phyloP scores from a whole-genome alignment of 2,329 filamentous ascomycete species.

The Myrmaecium sp. region DNA sequence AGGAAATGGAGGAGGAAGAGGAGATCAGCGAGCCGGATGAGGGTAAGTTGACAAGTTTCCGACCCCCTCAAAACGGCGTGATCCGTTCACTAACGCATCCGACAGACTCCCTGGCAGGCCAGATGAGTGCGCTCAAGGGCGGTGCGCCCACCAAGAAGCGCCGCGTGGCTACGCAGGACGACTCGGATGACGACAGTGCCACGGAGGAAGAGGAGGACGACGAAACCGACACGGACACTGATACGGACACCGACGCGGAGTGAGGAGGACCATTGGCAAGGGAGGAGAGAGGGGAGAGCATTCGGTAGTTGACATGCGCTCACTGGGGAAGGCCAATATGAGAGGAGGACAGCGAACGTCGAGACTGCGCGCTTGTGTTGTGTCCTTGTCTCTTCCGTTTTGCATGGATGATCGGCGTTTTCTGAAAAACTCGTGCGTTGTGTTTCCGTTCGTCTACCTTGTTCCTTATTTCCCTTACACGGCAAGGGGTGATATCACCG shows the following conservation, averaged over 20 bases:
- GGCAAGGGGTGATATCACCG: too few relatives aligned
- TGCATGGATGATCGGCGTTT: too few relatives aligned
- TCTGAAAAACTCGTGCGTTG: too few relatives aligned
- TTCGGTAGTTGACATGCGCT: too few relatives aligned
- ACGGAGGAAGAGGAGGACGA: constrained; percentile 45
- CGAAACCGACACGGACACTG: constrained; percentile 33
- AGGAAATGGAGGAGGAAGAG: constrained; percentile 65
- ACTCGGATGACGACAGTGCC: constrained; percentile 43
- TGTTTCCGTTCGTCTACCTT: too few relatives aligned
- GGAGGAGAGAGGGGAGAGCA: too few relatives aligned
- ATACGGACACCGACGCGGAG: constrained; percentile 25
- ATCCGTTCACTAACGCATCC: constrained; percentile 11
- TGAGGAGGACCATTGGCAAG: too few relatives aligned
- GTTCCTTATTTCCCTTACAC: too few relatives aligned
- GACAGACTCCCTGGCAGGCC: constrained; percentile 74
- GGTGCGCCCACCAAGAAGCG: constrained; percentile 40
- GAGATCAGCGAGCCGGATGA: constrained; percentile 97
- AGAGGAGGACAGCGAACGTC: too few relatives aligned
- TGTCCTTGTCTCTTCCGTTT: too few relatives aligned
- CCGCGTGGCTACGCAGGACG: constrained; percentile 35
- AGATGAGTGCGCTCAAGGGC: constrained; percentile 76
- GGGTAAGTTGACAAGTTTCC: constrained; percentile 42
- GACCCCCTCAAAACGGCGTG: constrained; percentile 2
- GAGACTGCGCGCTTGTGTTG: too few relatives aligned
- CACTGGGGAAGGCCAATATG: too few relatives aligned